Evolutionary conservation across 495 filamentous ascomycete species (phyloP).

Genomic region (Lasiosphaeria miniovina): DNA sequence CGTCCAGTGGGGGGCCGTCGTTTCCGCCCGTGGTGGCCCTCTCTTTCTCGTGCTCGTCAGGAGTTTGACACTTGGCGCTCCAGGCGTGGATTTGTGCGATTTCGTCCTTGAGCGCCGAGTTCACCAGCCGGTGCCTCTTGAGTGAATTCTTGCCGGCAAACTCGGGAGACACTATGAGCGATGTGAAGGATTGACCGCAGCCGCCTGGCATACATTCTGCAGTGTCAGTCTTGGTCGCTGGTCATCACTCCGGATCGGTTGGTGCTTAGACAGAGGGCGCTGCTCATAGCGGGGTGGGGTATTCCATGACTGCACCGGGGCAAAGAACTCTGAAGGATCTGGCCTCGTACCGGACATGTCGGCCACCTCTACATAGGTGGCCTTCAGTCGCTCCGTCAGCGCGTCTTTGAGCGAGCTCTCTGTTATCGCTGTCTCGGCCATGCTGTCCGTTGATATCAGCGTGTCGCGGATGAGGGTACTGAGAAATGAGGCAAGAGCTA

Average conservation of each 20-base stretch:
- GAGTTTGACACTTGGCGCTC: slow-evolving; percentile 94
- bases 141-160: slow-evolving; percentile 87
- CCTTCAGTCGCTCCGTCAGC: slow-evolving; percentile 69
- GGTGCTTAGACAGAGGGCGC: not conserved
- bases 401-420: slow-evolving; percentile 63
- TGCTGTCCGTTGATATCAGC: slow-evolving; percentile 26
- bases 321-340: not conserved
- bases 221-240: slow-evolving; percentile 8
- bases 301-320: not conserved
- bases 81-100: slow-evolving; percentile 97
- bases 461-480: slow-evolving; percentile 1
- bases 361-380: slow-evolving; percentile 83
- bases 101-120: slow-evolving; percentile 82
- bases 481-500: slow-evolving; percentile 3
- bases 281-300: slow-evolving; percentile 1
- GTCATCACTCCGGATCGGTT: not conserved
- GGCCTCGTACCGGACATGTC: slow-evolving; percentile 77
- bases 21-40: slow-evolving; percentile 36
- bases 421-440: slow-evolving; percentile 63
- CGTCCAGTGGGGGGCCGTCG: slow-evolving; percentile 40
- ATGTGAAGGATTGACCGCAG: slow-evolving; percentile 92
- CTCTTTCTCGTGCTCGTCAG: slow-evolving; percentile 84
- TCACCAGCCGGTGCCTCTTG: slow-evolving; percentile 85
- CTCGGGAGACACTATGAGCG: slow-evolving; percentile 81
- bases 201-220: slow-evolving; percentile 59